Base-by-base conservation (phyloP, 2,329 filamentous ascomycete genomes). In the Trichophyton verrucosum region DNA sequence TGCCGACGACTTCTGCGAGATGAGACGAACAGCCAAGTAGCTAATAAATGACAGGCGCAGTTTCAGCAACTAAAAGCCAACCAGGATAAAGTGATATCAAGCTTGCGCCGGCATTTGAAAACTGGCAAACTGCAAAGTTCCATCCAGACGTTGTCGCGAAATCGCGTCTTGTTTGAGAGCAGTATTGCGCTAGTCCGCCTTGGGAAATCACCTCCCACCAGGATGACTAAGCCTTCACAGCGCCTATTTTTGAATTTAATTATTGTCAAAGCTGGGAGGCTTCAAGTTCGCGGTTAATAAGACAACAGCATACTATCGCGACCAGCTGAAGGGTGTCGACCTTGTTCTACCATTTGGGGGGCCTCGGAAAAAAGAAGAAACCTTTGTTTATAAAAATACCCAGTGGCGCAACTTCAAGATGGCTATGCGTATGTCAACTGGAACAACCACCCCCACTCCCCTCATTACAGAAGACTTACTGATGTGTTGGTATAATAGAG, bases 341-440 rank as follows among this genome's bases (percentile, higher is more conserved):
- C 49, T 30, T 53, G 20, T 53, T 53, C 15, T 53, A 30, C n/a
- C 49, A 13, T 7, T 53, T 30, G 22, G 17, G n/a, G 33, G 3
- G 7, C 17, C 17, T 20, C 9, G 44, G 7, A 9, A 47, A 22
- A 22, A 1, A 22, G 22, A 47, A 44, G 40, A n/a, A 27, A 27
- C 11, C 6, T 0, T 15, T 15, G 11, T 6, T 27, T 7, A 33
- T 20, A 24, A 59, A 58, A 24, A 49, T 27, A 15, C 11, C 57
- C 42, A 46, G 49, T 58, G 72, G 70, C 70, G 70, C 57, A 67
- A 67, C 68, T 69, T 73, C 70, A 76, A 73, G 55, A 78, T 78
- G 76, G 75, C 76, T 63, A 78, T 78, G 76, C 74, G 76, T 78
- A 73, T 66, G 75, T 71, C 62, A 60, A 30, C 65, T 61, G 62